A percentile compares a stretch with the other conserved stretches of the same genome.
Evolutionary conservation across 768 basidiomycete genomes (phyloP).

Genomic region (Exidia glandulosa): DNA sequence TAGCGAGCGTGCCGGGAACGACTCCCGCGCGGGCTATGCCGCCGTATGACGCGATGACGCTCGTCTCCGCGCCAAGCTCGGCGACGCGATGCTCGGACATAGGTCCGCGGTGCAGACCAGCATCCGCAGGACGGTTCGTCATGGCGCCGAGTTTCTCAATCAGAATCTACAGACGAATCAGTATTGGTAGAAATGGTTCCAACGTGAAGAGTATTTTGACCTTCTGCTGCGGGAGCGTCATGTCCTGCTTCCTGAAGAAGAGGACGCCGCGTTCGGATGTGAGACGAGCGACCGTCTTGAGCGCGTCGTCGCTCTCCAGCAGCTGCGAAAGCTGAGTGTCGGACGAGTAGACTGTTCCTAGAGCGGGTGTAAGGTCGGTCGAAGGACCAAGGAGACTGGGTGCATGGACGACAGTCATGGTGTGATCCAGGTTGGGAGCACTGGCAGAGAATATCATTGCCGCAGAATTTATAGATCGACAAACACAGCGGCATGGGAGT

Average conservation of each 20-base stretch:
- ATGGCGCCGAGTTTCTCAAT: too few species aligned
- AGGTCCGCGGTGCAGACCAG: too few species aligned
- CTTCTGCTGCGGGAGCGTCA: constrained; percentile 40
- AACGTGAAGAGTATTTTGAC: constrained; percentile 34
- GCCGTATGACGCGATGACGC: neutral
- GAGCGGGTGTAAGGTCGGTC: constrained; percentile 35
- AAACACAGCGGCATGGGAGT: too few species aligned
- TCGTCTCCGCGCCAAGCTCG: neutral
- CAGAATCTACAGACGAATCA: constrained; percentile 25
- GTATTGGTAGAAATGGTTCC: constrained; percentile 42
- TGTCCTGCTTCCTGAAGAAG: constrained; percentile 48
- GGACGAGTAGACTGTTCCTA: constrained; percentile 41
- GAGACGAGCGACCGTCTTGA: constrained; percentile 37
- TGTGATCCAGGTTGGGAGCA: too few species aligned
- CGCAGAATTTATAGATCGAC: too few species aligned
- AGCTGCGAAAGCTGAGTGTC: constrained; percentile 36
- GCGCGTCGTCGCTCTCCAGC: constrained; percentile 39
- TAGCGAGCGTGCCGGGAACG: constrained; percentile 18
- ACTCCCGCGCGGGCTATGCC: constrained; percentile 29
- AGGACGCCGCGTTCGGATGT: constrained; percentile 40
- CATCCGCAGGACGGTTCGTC: too few species aligned
- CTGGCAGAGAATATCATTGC: too few species aligned
- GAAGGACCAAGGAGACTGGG: too few species aligned
- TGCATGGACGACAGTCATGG: too few species aligned
- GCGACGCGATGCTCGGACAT: too few species aligned